Evolutionary conservation across 352 stramenopile species (phyloP).

Genomic region (Hyaloperonospora arabidopsidis): DNA sequence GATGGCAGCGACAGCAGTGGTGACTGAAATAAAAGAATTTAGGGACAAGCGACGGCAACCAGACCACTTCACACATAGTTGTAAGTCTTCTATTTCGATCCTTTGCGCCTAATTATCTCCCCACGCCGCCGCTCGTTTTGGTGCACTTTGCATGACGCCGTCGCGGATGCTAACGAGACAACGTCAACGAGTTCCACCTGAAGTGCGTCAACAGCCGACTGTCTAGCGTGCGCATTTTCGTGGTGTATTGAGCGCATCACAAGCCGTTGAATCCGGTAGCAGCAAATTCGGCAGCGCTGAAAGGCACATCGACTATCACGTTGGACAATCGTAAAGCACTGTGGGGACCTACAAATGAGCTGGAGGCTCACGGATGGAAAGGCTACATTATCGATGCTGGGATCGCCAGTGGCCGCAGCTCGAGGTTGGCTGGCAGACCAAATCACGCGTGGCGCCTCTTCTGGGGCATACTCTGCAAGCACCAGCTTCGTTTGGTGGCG

Average conservation of each 20-base stretch:
- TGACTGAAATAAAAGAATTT: neutral
- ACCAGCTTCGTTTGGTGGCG: constrained; percentile 51
- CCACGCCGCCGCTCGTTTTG: constrained; percentile 33
- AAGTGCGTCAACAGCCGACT: constrained; percentile 16
- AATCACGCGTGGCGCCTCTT: constrained; percentile 35
- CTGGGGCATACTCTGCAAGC: constrained; percentile 37
- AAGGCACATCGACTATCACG: constrained; percentile 41
- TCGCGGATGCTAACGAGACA: constrained; percentile 2
- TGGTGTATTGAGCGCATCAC: constrained; percentile 22
- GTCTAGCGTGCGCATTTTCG: constrained; percentile 16
- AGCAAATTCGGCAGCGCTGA: constrained; percentile 50
- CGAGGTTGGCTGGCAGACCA: constrained; percentile 47
- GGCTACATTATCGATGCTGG: neutral
- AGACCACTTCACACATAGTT: neutral
- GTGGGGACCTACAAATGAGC: constrained; percentile 24
- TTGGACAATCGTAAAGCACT: constrained; percentile 31
- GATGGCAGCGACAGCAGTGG: constrained; percentile 4
- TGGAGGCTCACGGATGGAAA: constrained; percentile 9
- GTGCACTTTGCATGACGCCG: constrained; percentile 29
- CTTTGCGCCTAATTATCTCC: constrained; percentile 3
- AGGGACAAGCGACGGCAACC: constrained; percentile 1
- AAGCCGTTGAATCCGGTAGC: constrained; percentile 56
- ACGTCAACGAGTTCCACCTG: constrained; percentile 18
- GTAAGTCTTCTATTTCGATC: neutral
- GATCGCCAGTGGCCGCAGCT: neutral